Evolutionary conservation across 2,329 filamentous ascomycete genomes (phyloP), one percentile per base, ranked within the genome.

Genomic region (Fusarium sp.): DNA sequence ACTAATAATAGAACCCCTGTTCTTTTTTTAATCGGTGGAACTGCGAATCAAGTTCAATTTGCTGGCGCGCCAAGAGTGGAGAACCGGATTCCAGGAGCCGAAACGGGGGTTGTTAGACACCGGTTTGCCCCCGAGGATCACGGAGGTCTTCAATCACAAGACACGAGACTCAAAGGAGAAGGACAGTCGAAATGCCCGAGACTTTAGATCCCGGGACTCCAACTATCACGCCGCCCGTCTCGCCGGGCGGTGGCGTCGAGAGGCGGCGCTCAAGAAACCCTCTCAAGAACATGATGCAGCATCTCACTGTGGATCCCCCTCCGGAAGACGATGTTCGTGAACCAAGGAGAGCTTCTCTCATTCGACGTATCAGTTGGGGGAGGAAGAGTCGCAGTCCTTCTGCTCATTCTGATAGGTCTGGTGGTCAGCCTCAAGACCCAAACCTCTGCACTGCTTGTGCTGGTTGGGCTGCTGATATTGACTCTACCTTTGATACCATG

Each of bases 211-310:
- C 70, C 19, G 69, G 70, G 18, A 72, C 69, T 9, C 73, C 71
- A 12, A 71, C 67, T 43, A 34, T 70, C 48, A 70, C 69, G 45
- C 63, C 70, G 18, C 66, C 69, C 51, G 72, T 73, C 42, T 63
- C 64, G 42, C 74, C 74, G 44, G 71, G 69, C 50, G 48, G 48
- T 14, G 67, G 64, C 51, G 54, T 76, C 3, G 74, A 77, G 70
- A 76, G 77, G 39, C 76, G 77, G 37, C 72, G 78, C 25, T 80
- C 77, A 50, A 77, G 74, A 71, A 79, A 79, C 62, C 77, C 77
- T 52, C 70, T 80, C 48, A 76, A 73, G 52, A 79, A 75, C 59
- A 79, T 80, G 77, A 79, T 80, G 74, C 77, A 79, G 63, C 78
- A 80, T 59, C 77, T 80, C 49, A 79, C 78, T 31, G 78, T 80